Base-by-base conservation (phyloP, 305 asterid species). In the Fraxinus velutina region DNA sequence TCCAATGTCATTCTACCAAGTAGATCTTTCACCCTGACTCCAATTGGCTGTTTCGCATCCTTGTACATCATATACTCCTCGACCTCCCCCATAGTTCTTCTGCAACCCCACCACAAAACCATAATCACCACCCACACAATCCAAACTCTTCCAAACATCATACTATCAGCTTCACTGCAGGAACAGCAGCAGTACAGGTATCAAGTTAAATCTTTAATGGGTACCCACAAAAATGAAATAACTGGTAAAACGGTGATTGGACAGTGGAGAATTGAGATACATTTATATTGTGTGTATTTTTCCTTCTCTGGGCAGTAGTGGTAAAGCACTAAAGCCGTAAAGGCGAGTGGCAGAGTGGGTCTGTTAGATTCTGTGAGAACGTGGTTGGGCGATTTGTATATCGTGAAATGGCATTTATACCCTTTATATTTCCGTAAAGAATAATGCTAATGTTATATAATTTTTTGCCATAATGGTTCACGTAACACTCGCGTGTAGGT, bases 41-140 rank as follows among this genome's bases (percentile, higher is more conserved):
- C 89, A 75, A 88, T 86, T 4, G 93, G 82, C 90, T 83, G 91
- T 87, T 89, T 90, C 24, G 93, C 91, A 87, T 94, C 97, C 92
- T 90, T 92, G 88, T 92, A 94, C 89, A 52, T 83, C 34, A 88
- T 73, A 81, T 88, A 79, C 76, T 85, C 89, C 81, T 10, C n/a
- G 52, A 44, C 52, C n/a, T 86, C 91, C 57, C 78, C 92, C 87
- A 79, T 74, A 74, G 84, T 85, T 81, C 83, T 83, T 39, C 85
- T 44, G 86, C 86, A 75, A 33, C 88, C 87, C 87, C 97, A 88
- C 85, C 85, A 82, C 81, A 83, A 21, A 33, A 87, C 22, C 78
- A 85, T 71, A 8, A 79, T 36, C 89, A 86, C 87, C 82, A 88
- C 64, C 83, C 89, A 90, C 85, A 62, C 15, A 68, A 87, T 75